Conservation (phyloP, 2,329 filamentous ascomycete genomes). For the Setomelanomma holmii region DNA sequence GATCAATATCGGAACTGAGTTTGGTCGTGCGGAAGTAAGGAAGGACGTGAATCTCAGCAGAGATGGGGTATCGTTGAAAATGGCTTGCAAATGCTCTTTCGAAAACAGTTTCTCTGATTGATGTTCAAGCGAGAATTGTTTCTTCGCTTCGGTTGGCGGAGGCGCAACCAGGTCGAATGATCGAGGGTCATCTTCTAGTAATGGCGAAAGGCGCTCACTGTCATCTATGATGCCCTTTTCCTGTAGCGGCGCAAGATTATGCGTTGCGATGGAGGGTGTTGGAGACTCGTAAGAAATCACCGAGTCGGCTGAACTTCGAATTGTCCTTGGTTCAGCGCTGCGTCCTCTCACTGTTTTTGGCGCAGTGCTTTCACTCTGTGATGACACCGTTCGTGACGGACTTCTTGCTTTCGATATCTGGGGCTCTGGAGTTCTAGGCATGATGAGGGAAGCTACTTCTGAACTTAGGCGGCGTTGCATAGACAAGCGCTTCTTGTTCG, state of each 20-base stretch:
- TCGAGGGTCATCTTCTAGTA: slow-evolving; percentile 60
- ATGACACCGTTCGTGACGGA: slow-evolving; percentile 17
- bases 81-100: slow-evolving; percentile 67
- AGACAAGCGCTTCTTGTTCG: slow-evolving; percentile 26
- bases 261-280: slow-evolving; percentile 41
- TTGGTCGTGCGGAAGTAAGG: slow-evolving; percentile 64
- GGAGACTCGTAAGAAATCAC: slow-evolving; percentile 44
- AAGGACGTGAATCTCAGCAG: slow-evolving; percentile 73
- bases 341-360: slow-evolving; percentile 14
- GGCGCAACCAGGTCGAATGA: slow-evolving; percentile 62
- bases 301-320: slow-evolving; percentile 46
- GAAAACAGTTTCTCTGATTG: slow-evolving; percentile 72
- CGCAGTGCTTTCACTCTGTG: slow-evolving; percentile 2
- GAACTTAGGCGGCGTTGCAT: slow-evolving; percentile 25
- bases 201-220: slow-evolving; percentile 53
- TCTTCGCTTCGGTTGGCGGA: slow-evolving; percentile 27
- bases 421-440: slow-evolving; percentile 24
- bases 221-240: slow-evolving; percentile 52
- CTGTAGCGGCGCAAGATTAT: slow-evolving; percentile 53
- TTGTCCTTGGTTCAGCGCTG: slow-evolving; percentile 29
- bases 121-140: slow-evolving; percentile 65
- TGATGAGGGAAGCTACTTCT: slow-evolving; percentile 19
- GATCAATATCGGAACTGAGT: slow-evolving; percentile 69
- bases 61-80: slow-evolving; percentile 69
- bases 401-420: slow-evolving; percentile 17